Conservation (phyloP, 441 rosid genomes). For the Dalechampia spathulata region DNA sequence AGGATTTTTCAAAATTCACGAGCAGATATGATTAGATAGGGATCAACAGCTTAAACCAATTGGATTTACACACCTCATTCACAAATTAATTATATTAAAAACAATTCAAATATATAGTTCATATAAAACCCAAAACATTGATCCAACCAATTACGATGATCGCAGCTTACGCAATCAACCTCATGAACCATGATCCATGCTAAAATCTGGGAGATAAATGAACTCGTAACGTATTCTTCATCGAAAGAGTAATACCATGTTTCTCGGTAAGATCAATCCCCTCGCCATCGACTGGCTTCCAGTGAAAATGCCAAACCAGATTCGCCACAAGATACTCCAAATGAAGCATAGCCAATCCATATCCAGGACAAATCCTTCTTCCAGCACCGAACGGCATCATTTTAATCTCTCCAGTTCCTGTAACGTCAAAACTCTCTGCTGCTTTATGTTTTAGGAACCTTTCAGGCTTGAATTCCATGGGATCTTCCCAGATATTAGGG, state of each 20-base stretch:
- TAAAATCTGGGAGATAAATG: constrained; percentile 1
- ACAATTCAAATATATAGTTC: no score
- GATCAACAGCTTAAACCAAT: no score
- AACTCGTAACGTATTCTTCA: constrained; percentile 25
- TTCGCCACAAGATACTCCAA: constrained; percentile 22
- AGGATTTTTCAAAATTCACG: no score
- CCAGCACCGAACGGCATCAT: constrained; percentile 30
- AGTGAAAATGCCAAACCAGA: constrained; percentile 21
- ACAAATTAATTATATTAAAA: no score
- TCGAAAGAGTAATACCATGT: constrained; percentile 3
- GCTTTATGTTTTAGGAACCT: constrained; percentile 15
- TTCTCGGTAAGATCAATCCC: constrained; percentile 23
- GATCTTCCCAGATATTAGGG: constrained; percentile 37
- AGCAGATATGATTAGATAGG: no score
- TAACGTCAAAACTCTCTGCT: constrained; percentile 18
- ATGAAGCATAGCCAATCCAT: constrained; percentile 24
- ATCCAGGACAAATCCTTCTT: constrained; percentile 30
- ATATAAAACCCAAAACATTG: no score
- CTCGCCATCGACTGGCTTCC: constrained; percentile 17
- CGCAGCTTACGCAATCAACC: no score
- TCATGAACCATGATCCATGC: no score
- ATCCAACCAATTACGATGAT: no score
- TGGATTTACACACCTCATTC: no score
- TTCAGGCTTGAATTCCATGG: constrained; percentile 32
- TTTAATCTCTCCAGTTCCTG: constrained; percentile 28